Base-by-base conservation (phyloP, 176 grass and related monocot species). In the Alloteropsis semialata region DNA sequence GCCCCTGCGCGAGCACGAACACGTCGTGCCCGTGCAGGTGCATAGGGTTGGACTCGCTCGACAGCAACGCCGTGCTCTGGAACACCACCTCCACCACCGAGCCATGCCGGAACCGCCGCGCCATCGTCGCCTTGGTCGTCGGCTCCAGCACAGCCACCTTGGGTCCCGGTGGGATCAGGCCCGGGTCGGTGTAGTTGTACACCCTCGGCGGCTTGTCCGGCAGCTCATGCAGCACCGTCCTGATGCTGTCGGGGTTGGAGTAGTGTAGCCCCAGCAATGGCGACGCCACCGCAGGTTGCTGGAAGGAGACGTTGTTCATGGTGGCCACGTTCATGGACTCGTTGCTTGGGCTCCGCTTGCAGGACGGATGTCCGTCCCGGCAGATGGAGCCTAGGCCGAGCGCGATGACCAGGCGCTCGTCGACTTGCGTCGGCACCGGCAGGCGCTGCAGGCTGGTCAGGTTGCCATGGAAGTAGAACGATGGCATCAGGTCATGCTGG, bases 1-100 rank as follows among this genome's bases (percentile, higher is more conserved):
- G 32, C 5, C 78, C 78, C 62, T 43, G 41, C 0, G 73, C 73
- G 22, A 76, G 51, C 73, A 76, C 51, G 22, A 58, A 76, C 51
- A 65, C 17, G 12, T 67, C 60, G n/a, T 39, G 78, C 17, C 39
- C 85, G 5, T 92, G 90, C 12, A 92, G 49, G 55, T 92, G 90
- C 82, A 92, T 88, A 1, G 90, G 86, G 49, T 92, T 86, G 34
- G 80, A 77, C 69, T 91, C 89, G 5, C 81, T 82, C 18, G 32
- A 48, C 74, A 78, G 11, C 25, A 88, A 39, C 0, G 82, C 75
- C 17, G 85, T 91, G 13, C 89, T 73, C 82, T 92, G 90, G 80
- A 76, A 76, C 54, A 76, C 74, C 54, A 76, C 6, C 37, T 76
- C 74, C 3, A 60, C 74, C 1, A 7, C 18, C 3, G 22, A n/a